Evolutionary conservation across 768 basidiomycete species (phyloP).

Genomic region (Grammothele lineata): DNA sequence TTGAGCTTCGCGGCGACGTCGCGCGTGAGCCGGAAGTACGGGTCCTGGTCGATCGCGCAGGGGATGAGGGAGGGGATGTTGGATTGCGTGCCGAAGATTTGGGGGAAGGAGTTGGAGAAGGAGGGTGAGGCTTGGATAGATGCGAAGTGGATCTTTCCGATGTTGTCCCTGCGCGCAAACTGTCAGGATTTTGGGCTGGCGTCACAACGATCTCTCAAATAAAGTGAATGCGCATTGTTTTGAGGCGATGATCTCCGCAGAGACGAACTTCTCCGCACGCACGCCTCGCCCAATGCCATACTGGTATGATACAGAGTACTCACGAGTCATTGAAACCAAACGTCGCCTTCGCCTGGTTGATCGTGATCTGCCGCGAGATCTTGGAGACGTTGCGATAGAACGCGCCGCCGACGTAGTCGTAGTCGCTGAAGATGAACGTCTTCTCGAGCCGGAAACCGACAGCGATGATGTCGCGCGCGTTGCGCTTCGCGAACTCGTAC

Average conservation of each 20-base stretch:
- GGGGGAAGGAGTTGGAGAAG: slow-evolving; percentile 97
- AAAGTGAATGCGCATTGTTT: too few species aligned
- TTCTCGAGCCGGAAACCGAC: slow-evolving; percentile 88
- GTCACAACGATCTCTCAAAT: not conserved
- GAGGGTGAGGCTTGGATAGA: slow-evolving; percentile 94
- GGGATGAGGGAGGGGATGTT: slow-evolving; percentile 94
- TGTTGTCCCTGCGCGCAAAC: slow-evolving; percentile 71
- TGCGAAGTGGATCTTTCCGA: slow-evolving; percentile 96
- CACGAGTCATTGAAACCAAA: slow-evolving; percentile 97
- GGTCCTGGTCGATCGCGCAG: slow-evolving; percentile 97
- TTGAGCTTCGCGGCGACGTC: slow-evolving; percentile 93
- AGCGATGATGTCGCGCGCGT: slow-evolving; percentile 95
- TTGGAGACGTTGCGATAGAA: slow-evolving; percentile 95
- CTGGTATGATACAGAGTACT: too few species aligned
- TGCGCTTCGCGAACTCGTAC: slow-evolving; percentile 72
- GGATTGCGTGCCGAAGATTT: slow-evolving; percentile 82
- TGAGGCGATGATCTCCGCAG: too few species aligned
- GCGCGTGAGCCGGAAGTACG: slow-evolving; percentile 96
- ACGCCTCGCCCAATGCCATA: too few species aligned
- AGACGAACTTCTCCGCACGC: too few species aligned
- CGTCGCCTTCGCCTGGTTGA: slow-evolving; percentile 89
- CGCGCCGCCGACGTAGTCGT: slow-evolving; percentile 82
- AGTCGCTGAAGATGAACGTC: slow-evolving; percentile 97
- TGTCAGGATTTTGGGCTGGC: not conserved
- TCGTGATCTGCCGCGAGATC: slow-evolving; percentile 89